Base-by-base conservation (phyloP, 1,284 basidiomycete species). In the Leccinum ponderosum region DNA sequence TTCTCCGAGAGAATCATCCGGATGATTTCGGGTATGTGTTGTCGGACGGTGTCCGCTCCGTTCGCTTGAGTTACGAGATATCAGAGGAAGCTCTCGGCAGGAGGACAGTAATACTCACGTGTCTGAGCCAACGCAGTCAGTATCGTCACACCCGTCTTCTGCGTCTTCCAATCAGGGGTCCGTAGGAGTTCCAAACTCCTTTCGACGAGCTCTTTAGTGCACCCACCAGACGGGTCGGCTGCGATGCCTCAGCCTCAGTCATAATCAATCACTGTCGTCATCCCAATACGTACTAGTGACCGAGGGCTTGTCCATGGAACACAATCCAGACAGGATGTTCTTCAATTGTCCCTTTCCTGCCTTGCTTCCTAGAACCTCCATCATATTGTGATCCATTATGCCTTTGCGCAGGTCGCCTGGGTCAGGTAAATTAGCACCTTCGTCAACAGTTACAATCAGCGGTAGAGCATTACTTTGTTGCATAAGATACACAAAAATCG, bases 61-160 rank as follows among this genome's bases (percentile, higher is more conserved):
- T 58, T 51, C 1, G 67, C 71, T 70, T 6, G 22, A 57, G 15
- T 27, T 27, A 27, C 22, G 14, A 6, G 25, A 22, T 3, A 20
- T 60, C 6, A 62, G 22, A 6, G 22, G 25, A 25, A n/a, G 7
- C 22, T 25, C 29, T 35, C 7, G 15, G 5, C 3, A 37, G 31
- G 4, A 4, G 0, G 9, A 12, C n/a, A 1, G 22, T 5, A 20
- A 47, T 14, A 48, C 57, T 25, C 47, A 69, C 68, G 17, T 0
- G 71, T 73, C 50, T 61, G 68, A 42, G 66, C 58, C 54, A 73
- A 58, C 1, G 63, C 66, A 42, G 56, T 70, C 8, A 70, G 62
- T 11, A 72, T 67, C 3, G 58, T 61, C 55, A 73, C 61, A 3
- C 71, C 69, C 12, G 58, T 64, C 33, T 72, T 73, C 27, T 71